A percentile compares a stretch with the other conserved stretches of the same genome.
phyloP scores from a whole-genome alignment of 2,329 filamentous ascomycete genomes.

The Thielaviopsis populi region DNA sequence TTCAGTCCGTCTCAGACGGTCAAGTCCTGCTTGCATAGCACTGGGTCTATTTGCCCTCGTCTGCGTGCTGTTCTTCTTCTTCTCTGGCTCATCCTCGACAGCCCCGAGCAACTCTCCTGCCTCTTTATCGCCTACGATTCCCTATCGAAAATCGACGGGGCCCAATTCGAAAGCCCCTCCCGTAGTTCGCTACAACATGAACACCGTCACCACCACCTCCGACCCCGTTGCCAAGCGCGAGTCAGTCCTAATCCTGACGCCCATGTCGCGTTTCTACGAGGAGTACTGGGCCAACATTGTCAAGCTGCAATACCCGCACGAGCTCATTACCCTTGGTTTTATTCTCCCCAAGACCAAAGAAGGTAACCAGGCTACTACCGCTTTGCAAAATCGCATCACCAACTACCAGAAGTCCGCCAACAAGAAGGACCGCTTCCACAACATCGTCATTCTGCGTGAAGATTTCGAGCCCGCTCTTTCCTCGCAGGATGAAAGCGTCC shows the following conservation, averaged over 20 bases:
- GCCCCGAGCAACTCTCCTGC: conserved; percentile 27
- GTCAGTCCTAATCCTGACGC: conserved; percentile 79
- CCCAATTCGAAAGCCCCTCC: conserved; percentile 48
- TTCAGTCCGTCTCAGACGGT: conserved; percentile 59
- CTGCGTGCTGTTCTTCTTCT: conserved; percentile 51
- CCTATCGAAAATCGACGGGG: conserved; percentile 43
- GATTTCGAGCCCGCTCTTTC: conserved; percentile 73
- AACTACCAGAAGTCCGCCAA: conserved; percentile 67
- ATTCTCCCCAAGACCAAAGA: conserved; percentile 90
- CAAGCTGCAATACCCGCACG: conserved; percentile 74
- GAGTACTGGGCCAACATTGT: conserved; percentile 91
- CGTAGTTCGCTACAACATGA: conserved; percentile 85
- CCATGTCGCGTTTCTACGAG: conserved; percentile 83
- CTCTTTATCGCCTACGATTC: conserved; percentile 27
- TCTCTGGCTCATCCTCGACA: conserved; percentile 31
- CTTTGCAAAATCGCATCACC: conserved; percentile 69
- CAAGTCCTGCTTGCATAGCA: conserved; percentile 57
- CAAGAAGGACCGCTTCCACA: conserved; percentile 72
- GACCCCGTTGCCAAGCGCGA: conserved; percentile 67
- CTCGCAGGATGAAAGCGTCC: conserved; percentile 73
- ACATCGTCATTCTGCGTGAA: conserved; percentile 85
- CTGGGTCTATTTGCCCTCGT: conserved; percentile 59
- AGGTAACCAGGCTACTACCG: conserved; percentile 70
- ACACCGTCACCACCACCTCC: conserved; percentile 73
- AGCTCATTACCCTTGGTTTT: conserved; percentile 87